These are phyloP conservation scores for Tylopilus vinaceipallidus DNA, from an alignment of 768 basidiomycete species.

Conservation along the genomic window DNA sequence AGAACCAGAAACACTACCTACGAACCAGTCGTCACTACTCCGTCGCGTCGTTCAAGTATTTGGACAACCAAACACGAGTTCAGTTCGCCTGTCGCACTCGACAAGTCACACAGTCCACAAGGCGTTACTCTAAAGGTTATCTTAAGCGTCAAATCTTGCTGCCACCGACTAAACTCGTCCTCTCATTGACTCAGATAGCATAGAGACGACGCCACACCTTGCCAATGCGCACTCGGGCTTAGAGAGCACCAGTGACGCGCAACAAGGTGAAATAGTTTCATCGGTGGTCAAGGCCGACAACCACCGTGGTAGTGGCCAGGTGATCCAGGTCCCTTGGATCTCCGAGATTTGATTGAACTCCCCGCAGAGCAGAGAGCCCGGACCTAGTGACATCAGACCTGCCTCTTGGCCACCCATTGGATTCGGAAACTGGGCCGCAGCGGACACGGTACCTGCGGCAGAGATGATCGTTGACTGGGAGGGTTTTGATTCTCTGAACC, in stretches of 20 bases:
- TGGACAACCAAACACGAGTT: constrained; percentile 3
- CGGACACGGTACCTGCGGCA: background rate
- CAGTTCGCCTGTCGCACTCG: constrained; percentile 10
- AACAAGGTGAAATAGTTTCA: background rate
- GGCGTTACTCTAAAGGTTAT: constrained; percentile 4
- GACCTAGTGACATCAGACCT: constrained; percentile 5
- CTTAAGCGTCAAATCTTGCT: background rate
- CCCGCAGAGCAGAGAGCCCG: constrained; percentile 10
- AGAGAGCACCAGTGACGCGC: background rate
- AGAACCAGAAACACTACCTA: constrained; percentile 9
- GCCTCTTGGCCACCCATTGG: background rate
- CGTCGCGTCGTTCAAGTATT: constrained; percentile 9
- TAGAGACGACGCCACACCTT: background rate
- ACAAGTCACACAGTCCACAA: background rate
- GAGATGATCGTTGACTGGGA: constrained; percentile 10
- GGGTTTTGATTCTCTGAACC: constrained; percentile 3
- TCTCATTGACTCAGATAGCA: constrained; percentile 2
- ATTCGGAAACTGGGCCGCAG: background rate
- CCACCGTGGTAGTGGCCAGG: constrained; percentile 6
- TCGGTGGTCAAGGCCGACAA: background rate
- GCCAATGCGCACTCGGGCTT: background rate
- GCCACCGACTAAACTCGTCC: background rate
- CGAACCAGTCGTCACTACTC: constrained; percentile 6
- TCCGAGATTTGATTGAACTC: constrained; percentile 1
- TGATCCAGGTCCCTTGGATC: background rate